Percentiles rank a stretch among this genome's conserved stretches.
These are phyloP conservation scores for Mycena haematopus DNA, from an alignment of 768 basidiomycete species.

Conservation along the genomic window DNA sequence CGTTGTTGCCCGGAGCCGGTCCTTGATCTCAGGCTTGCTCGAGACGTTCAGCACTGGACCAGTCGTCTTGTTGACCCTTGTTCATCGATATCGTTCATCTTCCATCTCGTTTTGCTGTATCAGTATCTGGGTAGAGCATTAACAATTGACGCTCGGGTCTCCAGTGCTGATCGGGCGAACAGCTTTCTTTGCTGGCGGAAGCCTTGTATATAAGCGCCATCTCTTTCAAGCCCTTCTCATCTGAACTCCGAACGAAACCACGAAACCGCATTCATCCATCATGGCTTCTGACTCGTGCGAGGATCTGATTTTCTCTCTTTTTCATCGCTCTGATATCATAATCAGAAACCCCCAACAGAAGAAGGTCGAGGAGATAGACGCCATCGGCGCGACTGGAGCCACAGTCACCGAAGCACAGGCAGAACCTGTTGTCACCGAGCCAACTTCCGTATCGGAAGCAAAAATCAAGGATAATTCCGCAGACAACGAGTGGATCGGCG, in stretches of 20 bases:
- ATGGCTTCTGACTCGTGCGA: conserved; percentile 27
- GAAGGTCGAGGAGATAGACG: conserved; percentile 8
- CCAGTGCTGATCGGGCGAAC: conserved; percentile 26
- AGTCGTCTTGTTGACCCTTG: conserved; percentile 18
- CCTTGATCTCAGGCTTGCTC: not conserved
- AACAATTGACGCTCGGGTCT: not conserved
- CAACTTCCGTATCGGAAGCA: not conserved
- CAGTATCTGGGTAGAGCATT: conserved; percentile 17
- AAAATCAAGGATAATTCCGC: not conserved
- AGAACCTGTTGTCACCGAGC: not conserved
- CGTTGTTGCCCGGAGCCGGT: too few relatives aligned
- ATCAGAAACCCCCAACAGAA: conserved; percentile 11
- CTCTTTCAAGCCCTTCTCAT: not conserved
- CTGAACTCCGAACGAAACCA: conserved; percentile 6
- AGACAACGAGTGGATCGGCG: conserved; percentile 1
- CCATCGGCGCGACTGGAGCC: not conserved
- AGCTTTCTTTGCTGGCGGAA: conserved; percentile 15
- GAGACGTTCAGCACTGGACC: conserved; percentile 6
- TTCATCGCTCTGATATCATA: not conserved
- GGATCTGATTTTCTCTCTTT: not conserved
- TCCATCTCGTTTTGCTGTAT: conserved; percentile 6
- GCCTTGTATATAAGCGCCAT: conserved; percentile 22
- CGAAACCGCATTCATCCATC: not conserved
- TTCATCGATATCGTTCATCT: conserved; percentile 22
- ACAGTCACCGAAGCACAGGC: not conserved